Percentiles rank a stretch among this genome's conserved stretches.
These are phyloP conservation scores for Verticillium longisporum DNA, from an alignment of 2,329 filamentous ascomycete species.

Conservation along the genomic window DNA sequence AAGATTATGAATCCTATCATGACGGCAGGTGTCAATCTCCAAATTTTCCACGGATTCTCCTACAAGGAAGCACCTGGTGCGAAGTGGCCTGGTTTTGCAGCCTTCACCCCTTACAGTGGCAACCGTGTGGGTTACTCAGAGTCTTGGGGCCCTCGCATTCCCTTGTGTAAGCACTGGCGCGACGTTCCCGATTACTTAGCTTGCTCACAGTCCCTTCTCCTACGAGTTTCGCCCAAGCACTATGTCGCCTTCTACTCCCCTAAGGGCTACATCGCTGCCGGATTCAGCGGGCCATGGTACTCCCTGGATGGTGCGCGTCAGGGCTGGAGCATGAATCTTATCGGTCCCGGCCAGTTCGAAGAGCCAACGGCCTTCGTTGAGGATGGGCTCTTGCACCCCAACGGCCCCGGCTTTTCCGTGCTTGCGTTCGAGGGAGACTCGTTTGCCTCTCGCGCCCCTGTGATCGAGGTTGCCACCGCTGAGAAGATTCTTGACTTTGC, in stretches of 20 bases:
- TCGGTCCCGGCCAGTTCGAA: slow-evolving; percentile 6
- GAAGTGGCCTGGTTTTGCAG: slow-evolving; percentile 10
- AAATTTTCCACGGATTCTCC: slow-evolving; percentile 11
- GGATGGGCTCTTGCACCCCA: slow-evolving; percentile 1
- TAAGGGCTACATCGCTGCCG: slow-evolving; percentile 6
- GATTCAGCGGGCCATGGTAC: slow-evolving; percentile 5
- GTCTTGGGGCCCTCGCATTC: slow-evolving; percentile 11
- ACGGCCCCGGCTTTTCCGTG: background rate
- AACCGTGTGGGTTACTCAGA: slow-evolving; percentile 7
- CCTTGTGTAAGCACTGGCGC: slow-evolving; percentile 7
- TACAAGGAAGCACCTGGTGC: slow-evolving; percentile 7
- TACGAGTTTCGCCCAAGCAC: slow-evolving; percentile 4
- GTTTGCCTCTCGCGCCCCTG: background rate
- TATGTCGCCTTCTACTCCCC: slow-evolving; percentile 10
- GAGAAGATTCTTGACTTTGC: slow-evolving; percentile 2
- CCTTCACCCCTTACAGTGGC: slow-evolving; percentile 6
- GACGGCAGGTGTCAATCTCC: slow-evolving; percentile 10
- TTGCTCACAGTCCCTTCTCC: slow-evolving; percentile 1
- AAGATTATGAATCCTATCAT: slow-evolving; percentile 9
- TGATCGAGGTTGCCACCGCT: slow-evolving; percentile 1
- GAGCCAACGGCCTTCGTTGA: slow-evolving; percentile 2
- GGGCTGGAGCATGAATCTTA: slow-evolving; percentile 6
- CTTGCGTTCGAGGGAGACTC: slow-evolving; percentile 3
- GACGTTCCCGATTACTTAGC: slow-evolving; percentile 8
- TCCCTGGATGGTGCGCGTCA: background rate